Conservation (phyloP, 768 basidiomycete genomes). For the Leucogyrophana mollusca region DNA sequence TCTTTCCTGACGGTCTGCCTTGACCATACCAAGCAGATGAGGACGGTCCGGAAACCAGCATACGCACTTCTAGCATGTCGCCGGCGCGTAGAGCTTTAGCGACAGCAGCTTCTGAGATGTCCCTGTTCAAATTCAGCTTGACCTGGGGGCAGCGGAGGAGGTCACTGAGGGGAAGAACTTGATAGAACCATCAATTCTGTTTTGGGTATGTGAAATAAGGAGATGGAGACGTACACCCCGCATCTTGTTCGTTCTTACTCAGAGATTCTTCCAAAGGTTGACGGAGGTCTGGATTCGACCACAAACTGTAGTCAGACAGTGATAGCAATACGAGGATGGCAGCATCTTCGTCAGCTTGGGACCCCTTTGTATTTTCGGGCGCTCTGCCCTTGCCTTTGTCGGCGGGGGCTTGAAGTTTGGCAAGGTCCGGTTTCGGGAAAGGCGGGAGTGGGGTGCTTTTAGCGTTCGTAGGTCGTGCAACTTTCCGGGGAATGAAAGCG, state of each 20-base stretch:
- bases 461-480: constrained; percentile 34
- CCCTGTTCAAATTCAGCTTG: constrained; percentile 16
- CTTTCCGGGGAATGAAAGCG: constrained; percentile 47
- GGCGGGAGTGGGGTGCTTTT: constrained; percentile 16
- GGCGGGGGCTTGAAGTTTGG: constrained; percentile 5
- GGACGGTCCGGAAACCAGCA: constrained; percentile 50
- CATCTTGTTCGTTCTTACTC: constrained; percentile 17
- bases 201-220: not conserved
- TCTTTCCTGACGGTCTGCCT: constrained; percentile 24
- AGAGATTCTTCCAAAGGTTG: constrained; percentile 40
- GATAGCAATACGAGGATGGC: constrained; percentile 53
- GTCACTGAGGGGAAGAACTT: constrained; percentile 62
- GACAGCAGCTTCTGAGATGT: constrained; percentile 42
- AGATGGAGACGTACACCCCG: constrained; percentile 47
- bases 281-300: constrained; percentile 58
- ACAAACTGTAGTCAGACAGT: constrained; percentile 70
- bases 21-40: constrained; percentile 37
- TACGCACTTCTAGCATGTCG: constrained; percentile 55
- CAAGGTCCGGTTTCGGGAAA: constrained; percentile 6
- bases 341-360: constrained; percentile 41
- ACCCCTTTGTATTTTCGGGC: constrained; percentile 16
- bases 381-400: constrained; percentile 26
- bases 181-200: constrained; percentile 14
- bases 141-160: constrained; percentile 41
- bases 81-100: constrained; percentile 60